Base-by-base conservation (phyloP, 352 stramenopile genomes). In the Lagenidium giganteum region DNA sequence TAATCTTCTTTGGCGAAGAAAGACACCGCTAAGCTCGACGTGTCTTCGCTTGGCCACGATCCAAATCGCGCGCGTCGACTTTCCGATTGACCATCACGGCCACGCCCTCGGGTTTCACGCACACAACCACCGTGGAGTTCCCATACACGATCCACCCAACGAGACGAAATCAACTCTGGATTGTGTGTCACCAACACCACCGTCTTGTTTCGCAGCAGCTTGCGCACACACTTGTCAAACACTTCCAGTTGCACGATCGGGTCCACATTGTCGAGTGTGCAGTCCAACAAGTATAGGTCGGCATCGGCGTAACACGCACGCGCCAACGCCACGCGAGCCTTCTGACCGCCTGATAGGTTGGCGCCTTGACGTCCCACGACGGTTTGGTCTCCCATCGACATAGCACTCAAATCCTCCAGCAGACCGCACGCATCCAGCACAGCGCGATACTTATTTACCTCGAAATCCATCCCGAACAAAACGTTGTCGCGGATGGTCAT, bases 311-410 rank as follows among this genome's bases (percentile, higher is more conserved):
- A 85, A 33, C 64, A 71, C 17, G 67, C 57, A 11, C 74, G 63
- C 8, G 74, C 74, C 4, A 87, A 42, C 23, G 48, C 54, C 7
- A 87, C 47, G 8, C 74, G 50, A 22, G 68, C 70, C 56, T 95
- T 95, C 56, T 98, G 90, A 7, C 93, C 93, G 14, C 92, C 91
- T 2, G 58, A 92, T 2, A 98, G 54, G 39, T 92, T 98, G 11
- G 98, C 78, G 4, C 93, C 93, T 36, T 92, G 91, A 61, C 97
- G 86, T 12, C 90, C 92, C 43, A 98, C 97, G 59, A 97, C 87
- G 5, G 87, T 97, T 49, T 57, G 23, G 57, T 98, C 90, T 11
- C 87, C 87, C 20, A 35, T 59, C 1, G 81, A 66, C 13, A 97
- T 57, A 16, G 84, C 47, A n/a, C 57, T 61, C 16, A 97, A 48